Evolutionary conservation across 2,329 filamentous ascomycete species (phyloP), one percentile per base, ranked within the genome.

Genomic region (Setomelanomma holmii): DNA sequence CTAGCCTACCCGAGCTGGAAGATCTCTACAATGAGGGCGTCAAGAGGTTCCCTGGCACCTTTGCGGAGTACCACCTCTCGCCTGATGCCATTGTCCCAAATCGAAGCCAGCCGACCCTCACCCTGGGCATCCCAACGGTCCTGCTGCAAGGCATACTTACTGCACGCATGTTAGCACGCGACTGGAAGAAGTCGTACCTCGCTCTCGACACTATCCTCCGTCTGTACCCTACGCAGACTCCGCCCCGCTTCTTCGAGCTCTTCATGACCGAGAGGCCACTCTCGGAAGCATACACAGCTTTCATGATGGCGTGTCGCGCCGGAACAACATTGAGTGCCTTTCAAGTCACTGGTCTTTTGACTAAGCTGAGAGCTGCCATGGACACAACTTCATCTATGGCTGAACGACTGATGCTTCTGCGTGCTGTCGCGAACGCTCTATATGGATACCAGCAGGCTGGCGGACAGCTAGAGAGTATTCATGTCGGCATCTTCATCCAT

Each of bases 141-240:
- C 67, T 83, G 10, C 66, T 83, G 2, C 78, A 80, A 55, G 78
- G 79, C 5, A 82, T 83, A 39, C 64, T 78, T 38, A 77, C 73
- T 1, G 81, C 81, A 4, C 75, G 81, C 36, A 54, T 82, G 3
- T 60, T 79, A 4, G 63, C 72, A 24, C 75, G 78, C 16, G 78
- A 82, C 45, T 79, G 79, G 69, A 74, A 68, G 33, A 75, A 72
- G 8, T 79, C 80, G 1, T 84, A 84, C 53, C 70, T 83, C 16
- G 77, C 74, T 4, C 67, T 84, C 3, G 82, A 84, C 60, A 78
- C 78, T 8, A 71, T 73, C 2, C 63, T 82, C 5, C 74, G 81
- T 21, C 68, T 83, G 5, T 78, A 75, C 51, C 81, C 81, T 1
- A 73, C 71, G 0, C 66, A 73, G 19, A 63, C 76, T 1, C 77